Base-by-base conservation (phyloP, 140 eudicot genomes). In the Oenanthe javanica region DNA sequence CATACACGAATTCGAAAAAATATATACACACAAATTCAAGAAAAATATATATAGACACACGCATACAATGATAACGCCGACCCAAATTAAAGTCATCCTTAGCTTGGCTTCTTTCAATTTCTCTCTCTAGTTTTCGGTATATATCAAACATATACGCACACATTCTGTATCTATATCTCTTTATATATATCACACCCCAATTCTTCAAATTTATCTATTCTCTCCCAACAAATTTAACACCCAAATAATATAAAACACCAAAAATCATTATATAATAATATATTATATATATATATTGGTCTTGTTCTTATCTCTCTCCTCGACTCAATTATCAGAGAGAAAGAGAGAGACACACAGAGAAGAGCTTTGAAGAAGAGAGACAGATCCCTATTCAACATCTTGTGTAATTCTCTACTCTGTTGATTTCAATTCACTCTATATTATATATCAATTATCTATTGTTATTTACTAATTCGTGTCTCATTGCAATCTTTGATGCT, bases 371-470 rank as follows among this genome's bases (percentile, higher is more conserved):
- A 75, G 42, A 79, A 82, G 82, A 82, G 86, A 69, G 73, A 70
- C 49, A 86, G 89, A 86, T 86, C 89, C 89, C 89, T 77, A 76
- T 82, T 85, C 81, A 36, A 31, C n/a, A 67, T 10, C 10, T 19
- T 31, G 59, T 45, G 9, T 36, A 67, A 55, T 57, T 50, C 5
- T 25, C 79, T 38, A 51, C 27, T 67, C 43, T 67, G n/a, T 67
- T 67, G 21, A 23, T 40, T 42, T 27, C 14, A 72, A 45, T 74
- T 27, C 46, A 50, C 72, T 63, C 0, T 21, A 48, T 31, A 38
- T 48, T 38, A 42, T 42, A 3, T 12, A n/a, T 77, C 27, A 38
- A 31, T 47, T 38, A 23, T 49, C 25, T 40, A 0, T 84, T 36
- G 12, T 52, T 77, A 14, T 70, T 27, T 82, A 46, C 54, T 16